Conservation (phyloP, 495 filamentous ascomycete genomes). For the Podospora bellae-mahoneyi region DNA sequence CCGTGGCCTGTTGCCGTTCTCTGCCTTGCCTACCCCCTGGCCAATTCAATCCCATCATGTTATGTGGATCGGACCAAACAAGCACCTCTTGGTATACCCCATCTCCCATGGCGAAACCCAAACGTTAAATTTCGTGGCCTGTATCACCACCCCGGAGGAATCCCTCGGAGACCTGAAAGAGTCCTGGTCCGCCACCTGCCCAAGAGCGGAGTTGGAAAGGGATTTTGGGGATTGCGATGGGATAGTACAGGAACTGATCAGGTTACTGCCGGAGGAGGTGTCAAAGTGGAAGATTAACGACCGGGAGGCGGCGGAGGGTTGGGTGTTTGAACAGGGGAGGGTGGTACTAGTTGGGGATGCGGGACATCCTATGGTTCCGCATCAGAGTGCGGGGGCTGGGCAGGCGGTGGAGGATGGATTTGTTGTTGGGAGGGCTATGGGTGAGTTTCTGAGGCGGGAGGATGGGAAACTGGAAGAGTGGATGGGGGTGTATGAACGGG, state of each 20-base stretch:
- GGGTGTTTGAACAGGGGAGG: conserved; percentile 34
- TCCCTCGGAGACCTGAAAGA: conserved; percentile 29
- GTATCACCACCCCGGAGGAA: conserved; percentile 35
- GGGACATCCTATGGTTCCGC: conserved; percentile 34
- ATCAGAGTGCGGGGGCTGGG: conserved; percentile 33
- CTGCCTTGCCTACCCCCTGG: conserved; percentile 32
- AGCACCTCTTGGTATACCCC: conserved; percentile 49
- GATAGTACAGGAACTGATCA: conserved; percentile 30
- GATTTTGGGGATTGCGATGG: conserved; percentile 37
- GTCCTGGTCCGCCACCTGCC: conserved; percentile 37
- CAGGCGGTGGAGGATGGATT: conserved; percentile 43
- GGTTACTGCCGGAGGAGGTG: conserved; percentile 27
- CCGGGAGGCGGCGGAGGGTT: conserved; percentile 35
- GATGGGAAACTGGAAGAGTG: conserved; percentile 22
- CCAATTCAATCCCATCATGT: conserved; percentile 28
- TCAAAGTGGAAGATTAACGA: conserved; percentile 45
- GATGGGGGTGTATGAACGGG: conserved; percentile 40
- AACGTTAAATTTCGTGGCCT: conserved; percentile 49
- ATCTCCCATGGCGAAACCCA: conserved; percentile 29
- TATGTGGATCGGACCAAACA: conserved; percentile 40
- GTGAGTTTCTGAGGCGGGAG: conserved; percentile 27
- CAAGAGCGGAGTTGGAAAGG: conserved; percentile 30
- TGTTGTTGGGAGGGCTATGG: conserved; percentile 34
- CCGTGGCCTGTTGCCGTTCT: conserved; percentile 50
- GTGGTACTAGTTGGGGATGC: conserved; percentile 41